Conservation (phyloP, 345 rosid genomes). For the Stellera chamaejasme region DNA sequence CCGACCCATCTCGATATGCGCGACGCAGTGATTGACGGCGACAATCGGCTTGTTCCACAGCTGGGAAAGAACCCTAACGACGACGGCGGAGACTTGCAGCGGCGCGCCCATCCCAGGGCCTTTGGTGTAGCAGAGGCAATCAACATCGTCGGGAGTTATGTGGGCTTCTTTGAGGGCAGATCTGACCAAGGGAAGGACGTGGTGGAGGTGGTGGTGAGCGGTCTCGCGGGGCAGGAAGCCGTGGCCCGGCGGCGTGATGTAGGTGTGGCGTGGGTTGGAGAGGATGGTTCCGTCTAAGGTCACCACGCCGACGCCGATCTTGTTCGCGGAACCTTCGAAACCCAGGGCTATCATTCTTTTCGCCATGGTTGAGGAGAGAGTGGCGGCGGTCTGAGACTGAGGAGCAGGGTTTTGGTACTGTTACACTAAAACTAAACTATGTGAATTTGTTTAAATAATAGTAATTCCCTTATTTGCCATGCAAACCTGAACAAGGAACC, state of each 20-base stretch:
- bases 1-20: constrained; percentile 98
- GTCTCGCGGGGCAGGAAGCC: constrained; percentile 97
- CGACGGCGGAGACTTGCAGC: constrained; percentile 67
- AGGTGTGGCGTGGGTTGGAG: constrained; percentile 93
- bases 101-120: constrained; percentile 99
- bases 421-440: too few species aligned
- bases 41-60: constrained; percentile 91
- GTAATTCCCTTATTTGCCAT: too few species aligned
- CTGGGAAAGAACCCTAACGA: constrained; percentile 69
- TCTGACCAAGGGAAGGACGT: constrained; percentile 71
- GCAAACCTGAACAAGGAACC: too few species aligned
- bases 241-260: constrained; percentile 93
- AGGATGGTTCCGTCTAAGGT: constrained; percentile 70
- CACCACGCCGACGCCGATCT: constrained; percentile 86
- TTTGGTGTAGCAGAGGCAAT: constrained; percentile 86
- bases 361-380: constrained; percentile 22
- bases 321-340: constrained; percentile 95
- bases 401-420: too few species aligned
- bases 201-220: constrained; percentile 83
- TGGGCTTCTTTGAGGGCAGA: constrained; percentile 59
- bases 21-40: constrained; percentile 93
- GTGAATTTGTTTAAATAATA: too few species aligned
- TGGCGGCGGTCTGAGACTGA: too few species aligned
- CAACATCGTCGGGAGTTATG: constrained; percentile 62
- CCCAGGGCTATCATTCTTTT: constrained; percentile 77